These are phyloP conservation scores for Candida sanyaensis DNA, from an alignment of 1,139 yeast genomes.

Conservation along the genomic window DNA sequence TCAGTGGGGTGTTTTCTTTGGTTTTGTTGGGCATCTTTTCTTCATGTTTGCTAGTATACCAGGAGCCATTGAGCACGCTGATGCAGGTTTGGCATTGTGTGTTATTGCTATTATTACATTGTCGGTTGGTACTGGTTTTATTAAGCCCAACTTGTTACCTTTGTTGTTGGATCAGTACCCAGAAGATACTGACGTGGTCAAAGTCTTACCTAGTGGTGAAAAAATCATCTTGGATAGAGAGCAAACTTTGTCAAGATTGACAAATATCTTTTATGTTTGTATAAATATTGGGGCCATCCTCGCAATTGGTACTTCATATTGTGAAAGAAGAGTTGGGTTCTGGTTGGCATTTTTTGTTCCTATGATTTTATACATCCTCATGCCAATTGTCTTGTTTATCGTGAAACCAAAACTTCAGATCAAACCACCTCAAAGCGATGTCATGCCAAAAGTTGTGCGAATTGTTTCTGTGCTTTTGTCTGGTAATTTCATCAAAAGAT, in stretches of 20 bases:
- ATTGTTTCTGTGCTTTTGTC: slow-evolving; percentile 34
- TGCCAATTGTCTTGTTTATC: slow-evolving; percentile 47
- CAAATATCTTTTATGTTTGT: slow-evolving; percentile 67
- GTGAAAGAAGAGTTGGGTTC: slow-evolving; percentile 69
- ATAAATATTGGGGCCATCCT: slow-evolving; percentile 66
- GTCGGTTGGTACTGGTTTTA: slow-evolving; percentile 50
- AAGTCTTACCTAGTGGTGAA: slow-evolving; percentile 60
- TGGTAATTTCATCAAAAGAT: slow-evolving; percentile 23
- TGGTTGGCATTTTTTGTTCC: slow-evolving; percentile 76
- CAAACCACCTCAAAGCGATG: slow-evolving; percentile 49
- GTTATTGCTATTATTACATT: slow-evolving; percentile 37
- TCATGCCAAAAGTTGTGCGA: slow-evolving; percentile 34
- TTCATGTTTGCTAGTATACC: slow-evolving; percentile 46
- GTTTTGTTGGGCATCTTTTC: slow-evolving; percentile 38
- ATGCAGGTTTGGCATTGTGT: slow-evolving; percentile 36
- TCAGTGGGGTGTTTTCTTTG: slow-evolving; percentile 41
- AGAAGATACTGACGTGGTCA: slow-evolving; percentile 58
- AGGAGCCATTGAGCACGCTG: slow-evolving; percentile 32
- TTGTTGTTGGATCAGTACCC: slow-evolving; percentile 52
- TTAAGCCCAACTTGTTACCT: slow-evolving; percentile 55
- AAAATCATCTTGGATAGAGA: slow-evolving; percentile 71
- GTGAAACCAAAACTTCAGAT: slow-evolving; percentile 40
- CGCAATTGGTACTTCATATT: slow-evolving; percentile 74
- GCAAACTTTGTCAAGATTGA: slow-evolving; percentile 71
- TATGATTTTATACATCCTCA: slow-evolving; percentile 47